Evolutionary conservation across 2,329 filamentous ascomycete species (phyloP), one percentile per base, ranked within the genome.

Genomic region (Uncinocarpus reesii): DNA sequence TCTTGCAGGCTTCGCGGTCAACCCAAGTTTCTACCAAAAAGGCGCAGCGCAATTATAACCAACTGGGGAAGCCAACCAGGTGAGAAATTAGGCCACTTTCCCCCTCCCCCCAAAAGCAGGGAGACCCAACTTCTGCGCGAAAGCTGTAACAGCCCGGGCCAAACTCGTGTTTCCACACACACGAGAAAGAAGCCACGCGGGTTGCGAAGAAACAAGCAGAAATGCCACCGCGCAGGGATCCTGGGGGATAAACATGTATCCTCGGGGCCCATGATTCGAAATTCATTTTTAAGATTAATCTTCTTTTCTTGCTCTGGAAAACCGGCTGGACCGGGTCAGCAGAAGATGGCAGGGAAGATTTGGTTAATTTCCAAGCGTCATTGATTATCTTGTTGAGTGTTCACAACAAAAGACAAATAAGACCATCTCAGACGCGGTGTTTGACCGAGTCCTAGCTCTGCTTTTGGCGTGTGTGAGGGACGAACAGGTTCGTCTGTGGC

Each of bases 21-120:
- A n/a, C n/a, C n/a, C n/a, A n/a, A n/a, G n/a, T n/a, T n/a, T n/a
- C n/a, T n/a, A n/a, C n/a, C n/a, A n/a, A n/a, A n/a, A n/a, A n/a
- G n/a, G n/a, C n/a, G n/a, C 18, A 28, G 24, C 38, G 21, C 38
- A 21, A 41, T 24, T 28, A 7, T 11, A 23, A 43, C 34, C 23
- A 34, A n/a, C 29, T 43, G 26, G 41, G n/a, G n/a, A n/a, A n/a
- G 32, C 40, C 40, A 42, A 23, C 41, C 41, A 43, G 26, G 28
- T n/a, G 6, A 24, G 15, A 18, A 43, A 23, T 32, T 31, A 11
- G n/a, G 8, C 5, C 29, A 21, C 5, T 34, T 18, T n/a, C n/a
- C n/a, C n/a, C n/a, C n/a, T n/a, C n/a, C 16, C 16, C 31, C 16
- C 16, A 15, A 35, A 24, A 20, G 16, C 40, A 3, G 21, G 29